phyloP scores from a whole-genome alignment of 768 basidiomycete genomes.

The Jaapia argillacea region DNA sequence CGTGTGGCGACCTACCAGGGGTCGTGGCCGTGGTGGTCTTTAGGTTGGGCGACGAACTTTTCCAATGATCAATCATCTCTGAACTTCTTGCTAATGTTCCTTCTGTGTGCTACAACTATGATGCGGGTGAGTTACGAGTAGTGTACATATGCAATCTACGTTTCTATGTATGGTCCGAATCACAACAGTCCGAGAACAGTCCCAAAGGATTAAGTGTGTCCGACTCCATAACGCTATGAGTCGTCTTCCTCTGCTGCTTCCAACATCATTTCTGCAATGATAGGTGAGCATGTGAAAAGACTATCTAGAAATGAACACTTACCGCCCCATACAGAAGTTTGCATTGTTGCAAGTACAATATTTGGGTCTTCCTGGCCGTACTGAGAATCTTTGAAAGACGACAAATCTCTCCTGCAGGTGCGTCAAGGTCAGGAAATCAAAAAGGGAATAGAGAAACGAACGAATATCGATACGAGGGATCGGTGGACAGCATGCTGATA shows the following conservation, averaged over 20 bases:
- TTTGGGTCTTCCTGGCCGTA: constrained; percentile 23
- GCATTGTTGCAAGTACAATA: constrained; percentile 45
- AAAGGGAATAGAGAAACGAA: constrained; percentile 20
- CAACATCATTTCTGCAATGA: constrained; percentile 28
- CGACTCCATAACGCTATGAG: no score
- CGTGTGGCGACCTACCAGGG: constrained; percentile 20
- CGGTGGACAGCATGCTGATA: constrained; percentile 43
- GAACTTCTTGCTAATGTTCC: no score
- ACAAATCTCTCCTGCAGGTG: constrained; percentile 22
- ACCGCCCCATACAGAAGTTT: constrained; percentile 69
- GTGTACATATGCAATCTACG: neutral
- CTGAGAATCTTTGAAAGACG: constrained; percentile 13
- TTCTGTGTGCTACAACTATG: no score
- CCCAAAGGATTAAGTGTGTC: no score
- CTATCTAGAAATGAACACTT: constrained; percentile 14
- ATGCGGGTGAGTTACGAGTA: no score
- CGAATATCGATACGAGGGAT: constrained; percentile 37
- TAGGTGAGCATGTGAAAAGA: neutral
- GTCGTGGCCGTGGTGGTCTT: neutral
- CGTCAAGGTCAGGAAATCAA: no score
- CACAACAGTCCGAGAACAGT: no score
- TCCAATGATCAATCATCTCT: no score
- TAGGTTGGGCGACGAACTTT: no score
- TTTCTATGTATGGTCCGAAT: no score
- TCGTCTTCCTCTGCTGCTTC: constrained; percentile 31